A percentile compares a stretch with the other conserved stretches of the same genome.
These are phyloP conservation scores for Santalum album DNA, from an alignment of 164 flowering plant species.

Conservation along the genomic window DNA sequence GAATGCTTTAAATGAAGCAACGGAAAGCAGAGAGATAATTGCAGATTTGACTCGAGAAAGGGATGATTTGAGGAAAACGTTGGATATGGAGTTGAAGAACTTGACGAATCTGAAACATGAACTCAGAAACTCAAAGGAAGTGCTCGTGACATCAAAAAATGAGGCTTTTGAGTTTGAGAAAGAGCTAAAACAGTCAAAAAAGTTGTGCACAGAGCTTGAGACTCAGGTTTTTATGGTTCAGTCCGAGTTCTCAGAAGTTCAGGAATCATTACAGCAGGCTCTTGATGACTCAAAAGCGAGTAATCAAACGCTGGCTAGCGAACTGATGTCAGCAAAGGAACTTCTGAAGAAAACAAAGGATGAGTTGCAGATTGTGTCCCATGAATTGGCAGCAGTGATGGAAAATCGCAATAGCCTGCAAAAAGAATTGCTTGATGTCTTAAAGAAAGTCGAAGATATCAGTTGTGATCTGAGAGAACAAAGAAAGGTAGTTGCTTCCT, in stretches of 20 bases:
- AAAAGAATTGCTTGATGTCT: conserved; percentile 48
- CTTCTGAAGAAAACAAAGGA: conserved; percentile 38
- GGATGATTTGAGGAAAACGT: conserved; percentile 32
- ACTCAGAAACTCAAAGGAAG: conserved; percentile 33
- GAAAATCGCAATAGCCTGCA: conserved; percentile 37
- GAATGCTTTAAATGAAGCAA: conserved; percentile 27
- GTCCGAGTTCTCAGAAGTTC: conserved; percentile 36
- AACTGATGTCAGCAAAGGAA: conserved; percentile 37
- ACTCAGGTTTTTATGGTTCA: conserved; percentile 37
- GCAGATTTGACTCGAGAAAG: conserved; percentile 42
- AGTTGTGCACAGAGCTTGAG: conserved; percentile 40
- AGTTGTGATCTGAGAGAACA: conserved; percentile 51
- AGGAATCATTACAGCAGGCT: conserved; percentile 25
- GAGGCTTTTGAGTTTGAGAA: conserved; percentile 39
- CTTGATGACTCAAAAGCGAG: conserved; percentile 41
- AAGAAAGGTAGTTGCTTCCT: conserved; percentile 34
- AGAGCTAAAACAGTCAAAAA: conserved; percentile 36
- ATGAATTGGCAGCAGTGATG: conserved; percentile 29
- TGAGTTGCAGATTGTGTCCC: conserved; percentile 32
- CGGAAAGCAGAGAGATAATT: conserved; percentile 22
- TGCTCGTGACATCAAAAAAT: conserved; percentile 32
- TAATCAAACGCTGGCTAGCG: conserved; percentile 32
- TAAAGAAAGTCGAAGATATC: conserved; percentile 40
- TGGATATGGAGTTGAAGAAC: conserved; percentile 32
- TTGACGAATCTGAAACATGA: conserved; percentile 40